A percentile compares a stretch with the other conserved stretches of the same genome.
phyloP scores from a whole-genome alignment of 345 rosid species.

The Moricandia moricandioides region DNA sequence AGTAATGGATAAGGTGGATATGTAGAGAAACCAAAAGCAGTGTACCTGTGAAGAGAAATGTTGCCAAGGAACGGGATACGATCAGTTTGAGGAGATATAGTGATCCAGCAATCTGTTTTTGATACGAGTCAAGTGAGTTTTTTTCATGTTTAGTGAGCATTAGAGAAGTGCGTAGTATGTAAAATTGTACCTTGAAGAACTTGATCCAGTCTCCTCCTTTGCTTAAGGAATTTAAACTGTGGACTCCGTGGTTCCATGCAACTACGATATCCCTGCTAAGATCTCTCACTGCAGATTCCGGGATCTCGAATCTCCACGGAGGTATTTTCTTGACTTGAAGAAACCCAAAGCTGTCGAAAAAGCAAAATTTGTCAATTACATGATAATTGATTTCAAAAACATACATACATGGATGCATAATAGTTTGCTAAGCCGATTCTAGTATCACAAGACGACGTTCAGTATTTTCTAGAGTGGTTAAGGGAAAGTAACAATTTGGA shows the following conservation, averaged over 20 bases:
- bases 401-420: background rate
- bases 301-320: slow-evolving; percentile 53
- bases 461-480: background rate
- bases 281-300: slow-evolving; percentile 49
- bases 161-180: background rate
- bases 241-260: slow-evolving; percentile 57
- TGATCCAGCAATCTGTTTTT: slow-evolving; percentile 45
- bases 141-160: background rate
- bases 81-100: slow-evolving; percentile 49
- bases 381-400: slow-evolving; percentile 5
- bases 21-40: slow-evolving; percentile 2
- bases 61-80: slow-evolving; percentile 41
- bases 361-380: slow-evolving; percentile 8
- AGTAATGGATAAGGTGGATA: background rate
- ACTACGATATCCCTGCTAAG: slow-evolving; percentile 41
- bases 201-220: slow-evolving; percentile 65
- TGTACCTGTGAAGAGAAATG: slow-evolving; percentile 51
- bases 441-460: slow-evolving; percentile 1
- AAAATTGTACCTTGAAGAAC: slow-evolving; percentile 55
- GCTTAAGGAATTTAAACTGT: slow-evolving; percentile 42
- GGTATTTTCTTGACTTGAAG: slow-evolving; percentile 46
- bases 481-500: background rate
- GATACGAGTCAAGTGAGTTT: background rate
- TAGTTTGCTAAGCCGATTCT: background rate
- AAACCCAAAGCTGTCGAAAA: slow-evolving; percentile 55